Percentiles rank a stretch among this genome's conserved stretches.
Evolutionary conservation across 495 filamentous ascomycete genomes (phyloP).

Genomic region (Aspergillus hancockii): DNA sequence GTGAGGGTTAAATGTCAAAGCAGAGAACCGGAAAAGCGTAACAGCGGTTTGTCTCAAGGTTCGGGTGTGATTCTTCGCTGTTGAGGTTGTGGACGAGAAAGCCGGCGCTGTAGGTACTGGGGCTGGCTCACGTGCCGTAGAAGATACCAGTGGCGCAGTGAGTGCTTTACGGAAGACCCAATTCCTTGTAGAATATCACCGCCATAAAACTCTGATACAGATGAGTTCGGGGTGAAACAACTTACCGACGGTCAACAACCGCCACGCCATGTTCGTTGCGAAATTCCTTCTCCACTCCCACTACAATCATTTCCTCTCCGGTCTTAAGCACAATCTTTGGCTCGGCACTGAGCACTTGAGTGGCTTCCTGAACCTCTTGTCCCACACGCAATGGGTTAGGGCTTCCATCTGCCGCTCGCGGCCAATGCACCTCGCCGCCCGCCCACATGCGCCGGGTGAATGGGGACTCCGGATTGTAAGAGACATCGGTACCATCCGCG

Average conservation of each 20-base stretch:
- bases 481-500: conserved; percentile 70
- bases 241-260: conserved; percentile 55
- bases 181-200: conserved; percentile 37
- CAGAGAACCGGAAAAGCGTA: conserved; percentile 69
- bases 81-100: conserved; percentile 26
- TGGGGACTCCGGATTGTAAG: conserved; percentile 63
- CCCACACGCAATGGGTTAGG: conserved; percentile 51
- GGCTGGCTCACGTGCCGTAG: background rate
- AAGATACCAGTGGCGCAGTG: conserved; percentile 17
- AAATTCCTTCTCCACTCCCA: conserved; percentile 63
- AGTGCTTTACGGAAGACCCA: conserved; percentile 62
- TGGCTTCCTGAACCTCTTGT: conserved; percentile 57
- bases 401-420: conserved; percentile 31
- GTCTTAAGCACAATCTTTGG: conserved; percentile 53
- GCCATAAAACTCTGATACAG: background rate
- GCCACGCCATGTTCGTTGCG: conserved; percentile 50
- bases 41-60: conserved; percentile 55
- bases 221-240: background rate
- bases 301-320: conserved; percentile 65
- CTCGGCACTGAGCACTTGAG: conserved; percentile 50
- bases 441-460: conserved; percentile 80
- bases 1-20: conserved; percentile 71
- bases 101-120: conserved; percentile 26
- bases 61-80: conserved; percentile 35
- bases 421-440: conserved; percentile 63